Conservation (phyloP, 108 stramenopile genomes). For the Skeletonema potamos region DNA sequence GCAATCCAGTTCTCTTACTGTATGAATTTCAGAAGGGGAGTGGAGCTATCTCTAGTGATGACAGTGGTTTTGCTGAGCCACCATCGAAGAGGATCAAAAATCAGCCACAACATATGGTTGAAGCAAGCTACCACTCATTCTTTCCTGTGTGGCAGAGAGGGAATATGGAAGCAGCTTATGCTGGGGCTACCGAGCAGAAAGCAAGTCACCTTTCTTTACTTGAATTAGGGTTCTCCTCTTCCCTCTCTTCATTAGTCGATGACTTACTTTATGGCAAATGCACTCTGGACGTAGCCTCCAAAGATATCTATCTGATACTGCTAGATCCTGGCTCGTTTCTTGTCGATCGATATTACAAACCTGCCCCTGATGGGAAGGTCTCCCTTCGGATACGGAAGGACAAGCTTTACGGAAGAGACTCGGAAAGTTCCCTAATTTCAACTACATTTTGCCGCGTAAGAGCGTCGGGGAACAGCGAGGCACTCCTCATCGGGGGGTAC, state of each 20-base stretch:
- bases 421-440: slow-evolving; percentile 9
- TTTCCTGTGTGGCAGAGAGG: neutral
- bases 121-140: neutral
- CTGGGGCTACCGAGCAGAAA: neutral
- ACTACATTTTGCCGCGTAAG: slow-evolving; percentile 21
- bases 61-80: neutral
- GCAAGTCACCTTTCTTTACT: neutral
- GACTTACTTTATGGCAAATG: neutral
- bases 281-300: neutral
- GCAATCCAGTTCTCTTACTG: neutral
- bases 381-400: neutral
- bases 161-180: neutral
- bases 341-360: neutral
- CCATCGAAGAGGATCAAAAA: neutral
- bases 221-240: slow-evolving; percentile 5
- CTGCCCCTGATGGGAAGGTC: neutral
- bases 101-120: neutral
- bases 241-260: neutral
- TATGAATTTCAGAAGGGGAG: slow-evolving; percentile 12
- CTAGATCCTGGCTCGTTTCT: neutral
- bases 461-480: slow-evolving; percentile 26
- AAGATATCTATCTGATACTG: slow-evolving; percentile 1
- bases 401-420: slow-evolving; percentile 25
- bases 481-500: slow-evolving; percentile 16
- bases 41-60: neutral